These are phyloP conservation scores for Xylaria palmicola DNA, from an alignment of 495 filamentous ascomycete species.

Conservation along the genomic window DNA sequence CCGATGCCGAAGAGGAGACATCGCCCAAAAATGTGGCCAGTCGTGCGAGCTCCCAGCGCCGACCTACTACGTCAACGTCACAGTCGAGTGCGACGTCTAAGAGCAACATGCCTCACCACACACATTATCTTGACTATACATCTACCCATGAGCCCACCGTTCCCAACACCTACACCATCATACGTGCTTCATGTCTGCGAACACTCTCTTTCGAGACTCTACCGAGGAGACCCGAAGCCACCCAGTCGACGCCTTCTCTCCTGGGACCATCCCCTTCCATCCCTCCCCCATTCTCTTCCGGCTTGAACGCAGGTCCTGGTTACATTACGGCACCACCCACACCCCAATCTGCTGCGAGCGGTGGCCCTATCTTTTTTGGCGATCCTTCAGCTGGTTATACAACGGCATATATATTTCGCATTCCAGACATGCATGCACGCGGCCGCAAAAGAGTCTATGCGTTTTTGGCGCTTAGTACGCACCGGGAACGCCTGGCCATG, in stretches of 20 bases:
- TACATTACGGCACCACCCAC: constrained; percentile 36
- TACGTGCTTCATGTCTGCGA: constrained; percentile 81
- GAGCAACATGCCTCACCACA: constrained; percentile 61
- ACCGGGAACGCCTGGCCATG: constrained; percentile 72
- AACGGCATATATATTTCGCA: constrained; percentile 88
- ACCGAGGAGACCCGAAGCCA: constrained; percentile 57
- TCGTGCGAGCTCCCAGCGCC: constrained; percentile 17
- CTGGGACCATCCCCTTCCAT: constrained; percentile 18
- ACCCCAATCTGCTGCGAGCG: constrained; percentile 41
- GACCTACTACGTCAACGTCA: constrained; percentile 35
- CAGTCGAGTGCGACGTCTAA: constrained; percentile 47
- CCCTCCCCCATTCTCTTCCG: constrained; percentile 30
- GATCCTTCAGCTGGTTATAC: constrained; percentile 82
- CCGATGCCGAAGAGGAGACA: constrained; percentile 45
- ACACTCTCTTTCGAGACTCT: constrained; percentile 84
- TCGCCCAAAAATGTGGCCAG: constrained; percentile 7
- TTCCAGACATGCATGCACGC: constrained; percentile 83
- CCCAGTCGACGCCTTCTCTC: constrained; percentile 19
- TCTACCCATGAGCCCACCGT: constrained; percentile 77
- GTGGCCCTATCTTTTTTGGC: constrained; percentile 83
- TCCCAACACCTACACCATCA: constrained; percentile 75
- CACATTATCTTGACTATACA: constrained; percentile 81
- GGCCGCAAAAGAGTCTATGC: constrained; percentile 85
- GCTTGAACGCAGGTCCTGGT: constrained; percentile 27
- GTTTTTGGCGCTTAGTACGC: constrained; percentile 71